Base-by-base conservation (phyloP, 2,329 filamentous ascomycete species). In the Diplodia intermedia region DNA sequence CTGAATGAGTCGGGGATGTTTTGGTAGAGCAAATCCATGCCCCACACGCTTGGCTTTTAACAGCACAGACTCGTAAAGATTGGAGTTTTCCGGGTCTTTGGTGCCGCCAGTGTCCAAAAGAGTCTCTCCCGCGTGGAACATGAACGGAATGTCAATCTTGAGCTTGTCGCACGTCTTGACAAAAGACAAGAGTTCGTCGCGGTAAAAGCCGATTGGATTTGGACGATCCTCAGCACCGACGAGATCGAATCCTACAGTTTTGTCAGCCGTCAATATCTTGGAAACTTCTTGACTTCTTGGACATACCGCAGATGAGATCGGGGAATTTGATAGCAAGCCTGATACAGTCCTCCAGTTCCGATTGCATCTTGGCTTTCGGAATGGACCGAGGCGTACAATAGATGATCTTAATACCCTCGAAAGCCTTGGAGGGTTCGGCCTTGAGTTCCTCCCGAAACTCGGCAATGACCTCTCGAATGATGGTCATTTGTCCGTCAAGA, bases 111-210 rank as follows among this genome's bases (percentile, higher is more conserved):
- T 84, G 36, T 91, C 88, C 1, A 83, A 74, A 4, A 91, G 82
- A 1, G 90, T 91, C 79, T 93, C 91, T 29, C 90, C 91, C 71
- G 90, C 92, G 78, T 93, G 90, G 73, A 93, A 91, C 49, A 93
- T 81, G 73, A 92, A 91, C 0, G 90, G 90, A 2, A 93, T 90
- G 0, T 88, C 82, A 4, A 90, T 69, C 0, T 74, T 72, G 0
- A 81, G 75, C 1, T 71, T 68, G 6, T 78, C 73, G 77, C 89
- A 91, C 0, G 82, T 78, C 36, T 80, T 72, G 65, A 83, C 79
- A 73, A 91, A 91, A 1, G 81, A 80, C 3, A 89, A 77, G 7
- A 92, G 82, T 69, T 89, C 82, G 0, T 86, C 78, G 67, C 87
- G 88, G 65, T 85, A 82, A 54, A 81, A 84, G 4, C 90, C 83